A percentile compares a stretch with the other conserved stretches of the same genome.
Evolutionary conservation across 2,329 filamentous ascomycete species (phyloP).

Genomic region (Endocalyx cinctus): DNA sequence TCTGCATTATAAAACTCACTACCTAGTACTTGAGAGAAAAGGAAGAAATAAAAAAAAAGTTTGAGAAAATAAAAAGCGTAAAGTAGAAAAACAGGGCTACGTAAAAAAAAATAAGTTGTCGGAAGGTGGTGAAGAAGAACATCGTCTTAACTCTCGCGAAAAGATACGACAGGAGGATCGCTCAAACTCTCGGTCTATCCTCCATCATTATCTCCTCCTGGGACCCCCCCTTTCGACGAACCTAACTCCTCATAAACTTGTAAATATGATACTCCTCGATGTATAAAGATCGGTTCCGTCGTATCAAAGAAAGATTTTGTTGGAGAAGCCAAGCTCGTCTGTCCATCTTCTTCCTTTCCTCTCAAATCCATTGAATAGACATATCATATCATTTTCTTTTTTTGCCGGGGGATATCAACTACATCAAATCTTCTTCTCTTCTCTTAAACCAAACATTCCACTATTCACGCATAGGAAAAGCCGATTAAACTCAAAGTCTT

Average conservation of each 20-base stretch:
- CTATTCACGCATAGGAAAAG: constrained; percentile 19
- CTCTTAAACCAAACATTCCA: constrained; percentile 24
- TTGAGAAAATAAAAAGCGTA: constrained; percentile 38
- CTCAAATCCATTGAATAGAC: no score
- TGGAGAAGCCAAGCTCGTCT: no score
- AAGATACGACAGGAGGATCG: constrained; percentile 18
- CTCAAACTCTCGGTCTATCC: no score
- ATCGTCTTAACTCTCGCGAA: constrained; percentile 21
- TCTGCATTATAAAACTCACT: no score
- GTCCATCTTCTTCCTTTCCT: no score
- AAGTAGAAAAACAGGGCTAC: constrained; percentile 25
- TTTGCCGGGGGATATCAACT: constrained; percentile 18
- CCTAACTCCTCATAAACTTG: constrained; percentile 11
- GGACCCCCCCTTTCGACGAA: no score
- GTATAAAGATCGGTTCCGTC: no score
- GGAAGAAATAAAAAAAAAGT: no score
- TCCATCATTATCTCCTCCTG: no score
- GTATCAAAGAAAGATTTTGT: no score
- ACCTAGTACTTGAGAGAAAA: constrained; percentile 54
- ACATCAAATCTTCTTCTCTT: constrained; percentile 22
- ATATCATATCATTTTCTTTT: constrained; percentile 21
- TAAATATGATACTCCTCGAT: no score
- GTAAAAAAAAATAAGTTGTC: constrained; percentile 10
- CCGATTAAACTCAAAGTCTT: constrained; percentile 20
- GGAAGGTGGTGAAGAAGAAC: constrained; percentile 22